Base-by-base conservation (phyloP, 2,329 filamentous ascomycete genomes). In the Colletotrichum sojae region DNA sequence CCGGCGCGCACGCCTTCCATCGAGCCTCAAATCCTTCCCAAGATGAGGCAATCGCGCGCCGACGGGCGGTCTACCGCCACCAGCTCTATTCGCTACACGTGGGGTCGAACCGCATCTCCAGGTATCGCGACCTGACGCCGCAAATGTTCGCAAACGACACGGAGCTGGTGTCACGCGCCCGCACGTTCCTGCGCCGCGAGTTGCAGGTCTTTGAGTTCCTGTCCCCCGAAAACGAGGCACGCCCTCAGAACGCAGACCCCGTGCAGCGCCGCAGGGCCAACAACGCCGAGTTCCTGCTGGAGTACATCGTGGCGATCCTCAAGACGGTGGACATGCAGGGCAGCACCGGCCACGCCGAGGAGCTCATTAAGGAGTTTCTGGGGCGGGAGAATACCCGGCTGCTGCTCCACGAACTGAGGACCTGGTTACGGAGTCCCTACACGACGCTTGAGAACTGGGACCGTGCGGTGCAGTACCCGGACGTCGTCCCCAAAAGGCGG, bases 381-480 rank as follows among this genome's bases (percentile, higher is more conserved):
- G 94, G 94, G 0, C 84, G 90, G 63, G 88, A 91, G 18, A 89
- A 94, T 77, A 89, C 94, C 2, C 84, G 85, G 18, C 78, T 97
- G 46, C 94, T 98, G 73, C 80, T 97, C 68, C 95, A 98, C 80
- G 95, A 98, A 81, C 79, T 98, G 69, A 88, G 91, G 70, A 88
- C 90, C 12, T 98, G 93, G 90, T 80, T 98, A 73, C 86, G 94
- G 65, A 97, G 94, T 78, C 94, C 95, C 0, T 95, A 89, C 75
- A 84, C 79, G 2, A 89, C 86, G 9, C 79, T 97, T 9, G 85
- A 89, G 59, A 91, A 91, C 54, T 98, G 94, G 94, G 95, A 98
- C 81, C 83, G 86, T 18, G 84, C 90, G 71, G 93, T 95, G 15
- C 93, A 95, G 78, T 97, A 97, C 45, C 71, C 69, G 22, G 39